Evolutionary conservation across 2,329 filamentous ascomycete genomes (phyloP), one percentile per base, ranked within the genome.

Genomic region (Botrytis aclada): DNA sequence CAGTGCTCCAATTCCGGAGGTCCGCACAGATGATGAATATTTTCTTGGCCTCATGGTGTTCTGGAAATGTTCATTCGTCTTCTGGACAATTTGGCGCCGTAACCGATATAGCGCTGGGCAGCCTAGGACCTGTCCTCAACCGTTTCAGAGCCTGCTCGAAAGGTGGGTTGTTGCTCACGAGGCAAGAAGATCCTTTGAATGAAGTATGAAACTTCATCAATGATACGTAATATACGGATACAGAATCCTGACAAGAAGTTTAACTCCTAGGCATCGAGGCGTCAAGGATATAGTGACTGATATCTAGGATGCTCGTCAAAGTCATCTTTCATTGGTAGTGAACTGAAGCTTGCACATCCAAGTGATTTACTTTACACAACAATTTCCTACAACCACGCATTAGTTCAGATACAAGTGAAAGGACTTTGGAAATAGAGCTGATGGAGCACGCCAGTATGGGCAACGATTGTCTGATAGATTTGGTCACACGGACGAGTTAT

Each of bases 401-500:
- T 63, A 20, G 61, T 7, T 43, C 37, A 16, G 16, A 62, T 29
- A 39, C 10, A 41, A 29, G 37, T 29, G 25, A 63, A 63, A 29
- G 37, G 37, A 22, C 16, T 25, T 29, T 63, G 61, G n/a, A 63
- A n/a, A 43, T 25, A 29, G 37, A 62, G 37, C 45, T 29, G 32
- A 54, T 66, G 16, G 32, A 54, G 32, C 64, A 66, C 64, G 64
- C 64, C 64, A 66, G n/a, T n/a, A n/a, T 54, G 64, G 18, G 64
- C 34, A 66, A 54, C 25, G 45, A 66, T 66, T 66, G 34, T 51
- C 45, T 66, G 45, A 66, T 66, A 29, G 45, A 39, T 39, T 54
- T 51, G 64, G 45, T 66, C 64, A 66, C 64, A 66, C 45, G 64
- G 43, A 66, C 45, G 22, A 66, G 64, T 66, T 54, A 39, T 54